Evolutionary conservation across 2,329 filamentous ascomycete species (phyloP).

Genomic region (Ceratocystis colombiana): DNA sequence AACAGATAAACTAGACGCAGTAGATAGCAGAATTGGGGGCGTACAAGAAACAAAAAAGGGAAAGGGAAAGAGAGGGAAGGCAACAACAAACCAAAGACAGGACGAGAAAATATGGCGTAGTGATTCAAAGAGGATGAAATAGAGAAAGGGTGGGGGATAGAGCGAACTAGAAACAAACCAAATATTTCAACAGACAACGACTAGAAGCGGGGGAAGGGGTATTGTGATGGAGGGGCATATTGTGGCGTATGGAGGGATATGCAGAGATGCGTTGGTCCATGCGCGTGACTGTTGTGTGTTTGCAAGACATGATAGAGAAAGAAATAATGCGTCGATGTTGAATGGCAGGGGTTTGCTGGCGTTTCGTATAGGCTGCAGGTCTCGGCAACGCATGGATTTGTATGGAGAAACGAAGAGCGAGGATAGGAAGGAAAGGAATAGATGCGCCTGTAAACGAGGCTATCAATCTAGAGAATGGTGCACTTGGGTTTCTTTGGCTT

Average conservation of each 20-base stretch:
- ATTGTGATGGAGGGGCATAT: not conserved
- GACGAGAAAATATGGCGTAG: slow-evolving; percentile 24
- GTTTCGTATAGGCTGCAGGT: slow-evolving; percentile 9
- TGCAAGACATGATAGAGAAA: not conserved
- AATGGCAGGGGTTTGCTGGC: not conserved
- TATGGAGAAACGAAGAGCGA: not conserved
- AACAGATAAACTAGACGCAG: slow-evolving; percentile 17
- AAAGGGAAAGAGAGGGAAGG: slow-evolving; percentile 28
- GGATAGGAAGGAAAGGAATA: not conserved
- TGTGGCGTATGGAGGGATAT: not conserved
- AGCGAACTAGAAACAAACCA: not conserved
- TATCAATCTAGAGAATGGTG: slow-evolving; percentile 50
- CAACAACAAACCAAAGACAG: slow-evolving; percentile 2
- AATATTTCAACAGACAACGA: not conserved
- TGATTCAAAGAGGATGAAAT: slow-evolving; percentile 29
- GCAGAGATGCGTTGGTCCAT: not conserved
- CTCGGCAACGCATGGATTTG: not conserved
- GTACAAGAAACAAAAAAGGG: slow-evolving; percentile 26
- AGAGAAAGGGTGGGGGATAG: slow-evolving; percentile 25
- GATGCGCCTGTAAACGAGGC: not conserved
- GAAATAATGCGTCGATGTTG: not conserved
- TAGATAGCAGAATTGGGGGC: slow-evolving; percentile 25
- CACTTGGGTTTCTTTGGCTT: slow-evolving; percentile 59
- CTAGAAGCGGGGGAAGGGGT: not conserved
- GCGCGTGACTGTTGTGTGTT: not conserved